Evolutionary conservation across 257 asterid genomes (phyloP), one percentile per base, ranked within the genome.

Genomic region (Osmanthus fragrans): DNA sequence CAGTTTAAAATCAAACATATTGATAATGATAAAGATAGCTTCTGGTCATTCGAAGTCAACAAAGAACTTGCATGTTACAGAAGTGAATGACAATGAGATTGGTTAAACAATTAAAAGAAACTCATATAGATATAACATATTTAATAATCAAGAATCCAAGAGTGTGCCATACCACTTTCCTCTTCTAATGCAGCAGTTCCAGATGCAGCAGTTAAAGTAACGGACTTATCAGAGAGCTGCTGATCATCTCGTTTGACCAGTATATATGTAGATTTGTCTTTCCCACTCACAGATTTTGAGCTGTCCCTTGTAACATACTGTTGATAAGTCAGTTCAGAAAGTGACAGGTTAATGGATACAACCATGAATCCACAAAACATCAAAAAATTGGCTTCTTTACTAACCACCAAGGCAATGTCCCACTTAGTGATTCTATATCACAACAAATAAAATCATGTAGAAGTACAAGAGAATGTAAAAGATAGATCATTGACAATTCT

Each of bases 231-330:
- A 45, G 75, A 36, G 7, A 77, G 77, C 76, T 76, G 84, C 73
- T 84, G 93, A 84, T 81, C 88, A 77, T 86, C 93, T 73, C 82
- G 89, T 82, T 85, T 90, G 79, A 73, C 88, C 82, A 85, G 77
- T 58, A 80, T 76, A 83, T 86, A 71, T 64, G 91, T 73, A 54
- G 93, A 82, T 84, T 85, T 92, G 81, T 89, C 91, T 83, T 87
- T 92, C 86, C 87, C 82, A 80, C 85, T 80, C 74, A 76, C 80
- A 73, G 74, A 78, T 86, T 89, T 89, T 79, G 89, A 76, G 85
- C 82, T 81, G 71, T 89, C 92, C 87, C 92, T 87, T 47, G 78
- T 80, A 76, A 92, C 93, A 67, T 92, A 92, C 97, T 92, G 95
- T 76, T 36, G 33, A 83, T 82, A 75, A 85, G 34, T 78, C 65